Percentiles rank a stretch among this genome's conserved stretches.
Conservation (phyloP, 352 stramenopile genomes). For the Pythium oligandrum region DNA sequence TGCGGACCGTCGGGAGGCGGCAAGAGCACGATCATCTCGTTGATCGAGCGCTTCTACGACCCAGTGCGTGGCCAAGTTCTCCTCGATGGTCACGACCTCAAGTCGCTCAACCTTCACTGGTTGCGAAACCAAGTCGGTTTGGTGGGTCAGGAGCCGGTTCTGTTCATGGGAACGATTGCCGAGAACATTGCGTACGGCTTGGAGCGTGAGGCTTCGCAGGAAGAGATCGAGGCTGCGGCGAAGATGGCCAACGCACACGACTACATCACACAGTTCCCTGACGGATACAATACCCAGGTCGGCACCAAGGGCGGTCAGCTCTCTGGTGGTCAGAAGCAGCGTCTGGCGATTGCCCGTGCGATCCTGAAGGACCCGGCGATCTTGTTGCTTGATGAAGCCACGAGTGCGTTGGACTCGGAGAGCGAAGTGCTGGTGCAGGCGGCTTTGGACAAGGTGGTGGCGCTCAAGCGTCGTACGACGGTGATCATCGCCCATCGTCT, state of each 20-base stretch:
- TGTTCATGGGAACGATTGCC: slow-evolving; percentile 23
- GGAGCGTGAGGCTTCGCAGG: background rate
- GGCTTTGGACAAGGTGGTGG: slow-evolving; percentile 23
- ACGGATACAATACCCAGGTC: slow-evolving; percentile 44
- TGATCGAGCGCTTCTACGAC: slow-evolving; percentile 85
- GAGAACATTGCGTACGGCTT: slow-evolving; percentile 56
- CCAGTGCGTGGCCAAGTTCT: slow-evolving; percentile 45
- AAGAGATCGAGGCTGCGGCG: slow-evolving; percentile 57
- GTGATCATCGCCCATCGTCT: slow-evolving; percentile 51
- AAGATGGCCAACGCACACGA: slow-evolving; percentile 16
- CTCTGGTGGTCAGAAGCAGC: slow-evolving; percentile 23
- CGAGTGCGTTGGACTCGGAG: slow-evolving; percentile 34
- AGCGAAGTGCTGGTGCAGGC: slow-evolving; percentile 50
- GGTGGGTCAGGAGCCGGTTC: slow-evolving; percentile 10
- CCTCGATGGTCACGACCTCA: slow-evolving; percentile 60
- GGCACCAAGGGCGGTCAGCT: slow-evolving; percentile 21
- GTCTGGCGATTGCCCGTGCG: slow-evolving; percentile 22
- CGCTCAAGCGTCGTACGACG: slow-evolving; percentile 43
- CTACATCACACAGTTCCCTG: slow-evolving; percentile 62
- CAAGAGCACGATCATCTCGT: slow-evolving; percentile 26
- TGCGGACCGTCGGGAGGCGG: slow-evolving; percentile 13
- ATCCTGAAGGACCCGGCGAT: slow-evolving; percentile 40
- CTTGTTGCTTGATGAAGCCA: slow-evolving; percentile 44
- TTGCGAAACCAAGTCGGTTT: slow-evolving; percentile 38
- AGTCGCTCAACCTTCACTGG: slow-evolving; percentile 48